These are phyloP conservation scores for Aureobasidium pullulans DNA, from an alignment of 2,329 filamentous ascomycete genomes.

Conservation along the genomic window DNA sequence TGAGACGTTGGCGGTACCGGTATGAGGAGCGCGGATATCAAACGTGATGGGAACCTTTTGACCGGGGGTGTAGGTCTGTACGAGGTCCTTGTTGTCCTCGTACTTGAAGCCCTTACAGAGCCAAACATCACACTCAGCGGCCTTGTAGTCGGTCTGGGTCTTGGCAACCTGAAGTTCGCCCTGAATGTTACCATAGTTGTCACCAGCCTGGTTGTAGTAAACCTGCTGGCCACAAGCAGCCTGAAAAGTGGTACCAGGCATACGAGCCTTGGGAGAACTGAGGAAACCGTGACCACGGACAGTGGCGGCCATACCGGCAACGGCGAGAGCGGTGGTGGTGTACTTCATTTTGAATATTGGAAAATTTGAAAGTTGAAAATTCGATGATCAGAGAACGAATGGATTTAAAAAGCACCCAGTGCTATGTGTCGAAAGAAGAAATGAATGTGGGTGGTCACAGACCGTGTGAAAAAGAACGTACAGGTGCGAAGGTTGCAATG, in stretches of 20 bases:
- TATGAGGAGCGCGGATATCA: slow-evolving; percentile 47
- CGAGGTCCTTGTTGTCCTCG: slow-evolving; percentile 46
- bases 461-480: slow-evolving; percentile 20
- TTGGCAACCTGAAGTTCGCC: slow-evolving; percentile 44
- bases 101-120: slow-evolving; percentile 54
- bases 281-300: slow-evolving; percentile 50
- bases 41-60: slow-evolving; percentile 40
- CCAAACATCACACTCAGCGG: slow-evolving; percentile 43
- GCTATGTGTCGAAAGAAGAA: slow-evolving; percentile 19
- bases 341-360: slow-evolving; percentile 24
- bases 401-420: slow-evolving; percentile 19
- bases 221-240: slow-evolving; percentile 49
- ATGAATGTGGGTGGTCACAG: slow-evolving; percentile 26
- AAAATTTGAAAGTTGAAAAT: slow-evolving; percentile 1
- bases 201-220: slow-evolving; percentile 44
- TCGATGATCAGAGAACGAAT: slow-evolving; percentile 6
- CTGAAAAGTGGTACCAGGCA: slow-evolving; percentile 45
- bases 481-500: slow-evolving; percentile 8
- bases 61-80: slow-evolving; percentile 46
- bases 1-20: slow-evolving; percentile 51
- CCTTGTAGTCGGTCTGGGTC: slow-evolving; percentile 43
- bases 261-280: slow-evolving; percentile 40
- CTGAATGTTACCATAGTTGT: slow-evolving; percentile 53
- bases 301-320: slow-evolving; percentile 38
- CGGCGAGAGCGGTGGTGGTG: slow-evolving; percentile 33